Percentiles rank a stretch among this genome's conserved stretches.
Conservation (phyloP, 129 eudicot species). For the Flaveria bidentis region DNA sequence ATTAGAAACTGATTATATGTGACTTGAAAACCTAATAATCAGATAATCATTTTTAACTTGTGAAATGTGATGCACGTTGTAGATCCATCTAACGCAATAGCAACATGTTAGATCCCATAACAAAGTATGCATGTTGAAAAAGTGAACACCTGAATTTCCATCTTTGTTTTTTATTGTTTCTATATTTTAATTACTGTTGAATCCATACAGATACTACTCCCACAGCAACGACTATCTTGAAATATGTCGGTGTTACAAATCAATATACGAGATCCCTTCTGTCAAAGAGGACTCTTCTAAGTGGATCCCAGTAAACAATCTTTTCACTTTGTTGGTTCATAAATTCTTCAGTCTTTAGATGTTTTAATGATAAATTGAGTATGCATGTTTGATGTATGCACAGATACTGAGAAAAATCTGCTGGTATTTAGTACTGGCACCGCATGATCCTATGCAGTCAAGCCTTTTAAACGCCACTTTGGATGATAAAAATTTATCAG, state of each 20-base stretch:
- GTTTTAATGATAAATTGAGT: background rate
- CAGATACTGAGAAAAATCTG: slow-evolving; percentile 89
- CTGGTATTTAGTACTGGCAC: slow-evolving; percentile 85
- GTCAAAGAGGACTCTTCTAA: slow-evolving; percentile 76
- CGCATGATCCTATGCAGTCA: slow-evolving; percentile 97
- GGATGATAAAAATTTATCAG: slow-evolving; percentile 87
- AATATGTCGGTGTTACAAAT: slow-evolving; percentile 89
- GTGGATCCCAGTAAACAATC: slow-evolving; percentile 71
- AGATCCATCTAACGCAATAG: background rate
- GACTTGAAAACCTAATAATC: background rate
- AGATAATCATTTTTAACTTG: background rate
- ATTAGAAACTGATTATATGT: background rate
- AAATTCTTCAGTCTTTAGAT: background rate
- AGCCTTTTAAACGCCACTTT: slow-evolving; percentile 90
- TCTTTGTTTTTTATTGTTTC: background rate
- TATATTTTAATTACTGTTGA: background rate
- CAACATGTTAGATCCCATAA: background rate
- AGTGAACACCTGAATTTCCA: background rate
- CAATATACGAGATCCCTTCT: slow-evolving; percentile 88
- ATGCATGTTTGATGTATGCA: background rate
- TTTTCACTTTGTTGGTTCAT: background rate
- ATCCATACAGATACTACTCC: slow-evolving; percentile 60
- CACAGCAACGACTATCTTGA: slow-evolving; percentile 92
- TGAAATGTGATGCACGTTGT: background rate
- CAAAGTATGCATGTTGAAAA: background rate